These are phyloP conservation scores for Chlorella variabilis DNA, from an alignment of 163 green algal genomes.

Conservation along the genomic window DNA sequence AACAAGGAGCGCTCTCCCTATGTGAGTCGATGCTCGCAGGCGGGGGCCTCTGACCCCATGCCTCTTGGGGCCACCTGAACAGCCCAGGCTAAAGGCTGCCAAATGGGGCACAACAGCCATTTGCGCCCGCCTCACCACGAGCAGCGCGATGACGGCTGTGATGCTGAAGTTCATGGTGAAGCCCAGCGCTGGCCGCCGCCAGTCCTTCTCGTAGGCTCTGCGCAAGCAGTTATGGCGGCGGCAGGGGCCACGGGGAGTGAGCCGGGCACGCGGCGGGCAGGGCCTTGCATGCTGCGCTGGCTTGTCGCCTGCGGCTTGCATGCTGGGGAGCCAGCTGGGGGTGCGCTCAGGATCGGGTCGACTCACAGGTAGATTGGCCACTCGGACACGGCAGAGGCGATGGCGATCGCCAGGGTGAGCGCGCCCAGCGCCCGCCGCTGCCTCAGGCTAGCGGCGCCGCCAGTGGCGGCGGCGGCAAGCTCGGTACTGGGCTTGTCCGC, in stretches of 20 bases:
- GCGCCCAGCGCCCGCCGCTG: background rate
- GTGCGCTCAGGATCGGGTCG: too few relatives aligned
- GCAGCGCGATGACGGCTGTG: constrained; percentile 5
- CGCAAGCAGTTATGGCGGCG: background rate
- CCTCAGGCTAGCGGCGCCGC: background rate
- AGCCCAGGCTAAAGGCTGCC: too few relatives aligned
- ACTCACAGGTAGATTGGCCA: constrained; percentile 31
- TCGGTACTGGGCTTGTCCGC: background rate
- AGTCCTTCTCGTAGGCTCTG: constrained; percentile 23
- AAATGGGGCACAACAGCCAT: too few relatives aligned
- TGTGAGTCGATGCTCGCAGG: too few relatives aligned
- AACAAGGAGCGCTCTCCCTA: too few relatives aligned
- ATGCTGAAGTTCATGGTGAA: constrained; percentile 23
- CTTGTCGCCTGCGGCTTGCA: too few relatives aligned
- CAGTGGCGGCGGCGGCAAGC: background rate
- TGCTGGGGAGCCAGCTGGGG: too few relatives aligned
- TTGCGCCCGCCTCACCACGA: constrained; percentile 19
- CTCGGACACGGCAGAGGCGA: background rate
- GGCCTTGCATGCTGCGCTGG: too few relatives aligned
- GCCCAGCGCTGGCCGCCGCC: background rate
- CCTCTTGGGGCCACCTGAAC: too few relatives aligned
- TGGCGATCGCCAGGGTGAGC: background rate
- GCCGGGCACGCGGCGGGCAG: too few relatives aligned
- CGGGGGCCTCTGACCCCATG: too few relatives aligned
- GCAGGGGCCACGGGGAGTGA: background rate